Percentiles rank a stretch among this genome's conserved stretches.
phyloP scores from a whole-genome alignment of 2,329 filamentous ascomycete genomes.

The Pseudocercospora ulei region DNA sequence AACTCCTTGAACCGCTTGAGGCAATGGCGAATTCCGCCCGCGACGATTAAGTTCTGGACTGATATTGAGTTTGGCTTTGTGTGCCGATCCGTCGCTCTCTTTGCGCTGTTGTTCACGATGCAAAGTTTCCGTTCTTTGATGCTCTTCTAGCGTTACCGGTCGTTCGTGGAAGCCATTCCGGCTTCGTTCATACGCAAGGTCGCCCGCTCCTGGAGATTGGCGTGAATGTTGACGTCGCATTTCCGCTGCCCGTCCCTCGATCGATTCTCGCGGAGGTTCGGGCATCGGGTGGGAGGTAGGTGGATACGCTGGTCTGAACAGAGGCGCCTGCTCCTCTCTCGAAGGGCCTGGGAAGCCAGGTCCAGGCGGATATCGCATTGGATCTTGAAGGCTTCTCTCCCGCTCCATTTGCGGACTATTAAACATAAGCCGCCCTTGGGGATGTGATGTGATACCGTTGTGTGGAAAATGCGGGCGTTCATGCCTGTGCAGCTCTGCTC shows the following conservation, averaged over 20 bases:
- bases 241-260: constrained; percentile 27
- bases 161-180: constrained; percentile 35
- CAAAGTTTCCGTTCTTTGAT: constrained; percentile 45
- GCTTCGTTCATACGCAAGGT: constrained; percentile 20
- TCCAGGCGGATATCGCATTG: constrained; percentile 21
- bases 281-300: constrained; percentile 23
- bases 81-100: constrained; percentile 36
- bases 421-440: constrained; percentile 22
- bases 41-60: constrained; percentile 65
- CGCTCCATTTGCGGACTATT: constrained; percentile 29
- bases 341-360: constrained; percentile 25
- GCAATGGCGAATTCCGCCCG: constrained; percentile 75
- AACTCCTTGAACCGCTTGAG: constrained; percentile 86
- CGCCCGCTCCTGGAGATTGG: constrained; percentile 25
- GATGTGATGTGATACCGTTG: constrained; percentile 27
- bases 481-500: constrained; percentile 21
- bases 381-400: constrained; percentile 20
- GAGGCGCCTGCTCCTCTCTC: constrained; percentile 29
- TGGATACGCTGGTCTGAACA: constrained; percentile 28
- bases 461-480: constrained; percentile 22
- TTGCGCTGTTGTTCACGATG: constrained; percentile 39
- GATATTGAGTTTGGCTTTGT: constrained; percentile 61
- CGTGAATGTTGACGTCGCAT: constrained; percentile 27
- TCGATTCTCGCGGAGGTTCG: constrained; percentile 29
- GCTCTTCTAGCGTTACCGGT: constrained; percentile 30